Evolutionary conservation across 225 moss, liverwort and hornwort genomes (phyloP).

Genomic region (Straminergon stramineum): DNA sequence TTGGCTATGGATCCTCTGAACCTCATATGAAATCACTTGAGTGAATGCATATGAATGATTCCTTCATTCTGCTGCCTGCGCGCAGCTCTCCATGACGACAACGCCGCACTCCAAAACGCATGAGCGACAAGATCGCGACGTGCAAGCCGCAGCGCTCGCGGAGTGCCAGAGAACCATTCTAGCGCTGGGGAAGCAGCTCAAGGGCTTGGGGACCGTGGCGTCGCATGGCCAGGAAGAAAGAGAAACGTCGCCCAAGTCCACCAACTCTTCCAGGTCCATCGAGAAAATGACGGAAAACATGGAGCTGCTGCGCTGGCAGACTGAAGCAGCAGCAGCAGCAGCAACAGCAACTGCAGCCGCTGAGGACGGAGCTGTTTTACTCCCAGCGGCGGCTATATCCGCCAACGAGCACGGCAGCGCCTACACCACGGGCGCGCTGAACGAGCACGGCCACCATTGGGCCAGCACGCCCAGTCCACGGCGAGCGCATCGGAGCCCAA

Average conservation of each 20-base stretch:
- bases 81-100: constrained; percentile 7
- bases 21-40: neutral
- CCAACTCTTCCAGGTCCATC: constrained; percentile 36
- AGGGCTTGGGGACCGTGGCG: constrained; percentile 30
- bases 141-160: constrained; percentile 46
- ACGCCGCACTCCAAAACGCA: constrained; percentile 17
- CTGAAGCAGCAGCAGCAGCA: constrained; percentile 9
- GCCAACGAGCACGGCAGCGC: neutral
- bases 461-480: constrained; percentile 18
- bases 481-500: constrained; percentile 31
- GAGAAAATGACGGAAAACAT: constrained; percentile 42
- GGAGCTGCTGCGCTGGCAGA: constrained; percentile 48
- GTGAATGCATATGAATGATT: neutral
- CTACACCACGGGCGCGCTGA: neutral
- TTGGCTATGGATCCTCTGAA: neutral
- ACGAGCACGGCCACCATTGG: constrained; percentile 14
- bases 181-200: constrained; percentile 54
- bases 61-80: neutral
- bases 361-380: neutral
- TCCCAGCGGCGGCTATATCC: neutral
- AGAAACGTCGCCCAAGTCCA: constrained; percentile 16
- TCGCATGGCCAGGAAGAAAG: constrained; percentile 1
- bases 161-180: constrained; percentile 56
- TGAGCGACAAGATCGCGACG: constrained; percentile 37
- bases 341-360: neutral